These are phyloP conservation scores for Clavariopsis aquatica DNA, from an alignment of 495 filamentous ascomycete genomes.

Conservation along the genomic window DNA sequence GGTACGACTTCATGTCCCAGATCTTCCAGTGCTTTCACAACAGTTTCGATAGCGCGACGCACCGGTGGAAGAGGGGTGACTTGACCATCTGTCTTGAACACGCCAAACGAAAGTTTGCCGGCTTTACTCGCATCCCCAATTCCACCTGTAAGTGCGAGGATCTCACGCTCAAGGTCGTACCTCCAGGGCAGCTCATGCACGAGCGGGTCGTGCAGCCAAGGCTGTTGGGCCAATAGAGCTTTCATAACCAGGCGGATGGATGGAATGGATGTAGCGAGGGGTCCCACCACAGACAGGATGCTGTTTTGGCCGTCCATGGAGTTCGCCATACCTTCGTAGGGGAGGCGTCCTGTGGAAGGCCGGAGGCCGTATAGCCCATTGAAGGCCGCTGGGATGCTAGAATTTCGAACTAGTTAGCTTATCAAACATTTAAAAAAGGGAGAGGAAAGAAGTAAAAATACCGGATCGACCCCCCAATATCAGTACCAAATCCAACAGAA, in stretches of 20 bases:
- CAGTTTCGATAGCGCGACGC: slow-evolving; percentile 54
- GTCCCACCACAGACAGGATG: slow-evolving; percentile 60
- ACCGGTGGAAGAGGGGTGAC: slow-evolving; percentile 57
- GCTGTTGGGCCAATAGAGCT: slow-evolving; percentile 55
- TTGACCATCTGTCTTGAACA: slow-evolving; percentile 55
- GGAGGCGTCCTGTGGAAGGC: slow-evolving; percentile 50
- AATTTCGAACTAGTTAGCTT: no score
- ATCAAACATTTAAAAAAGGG: no score
- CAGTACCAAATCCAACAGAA: slow-evolving; percentile 47
- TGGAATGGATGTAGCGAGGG: slow-evolving; percentile 53
- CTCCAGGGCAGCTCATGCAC: slow-evolving; percentile 66
- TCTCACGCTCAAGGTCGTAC: slow-evolving; percentile 52
- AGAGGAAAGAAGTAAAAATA: no score
- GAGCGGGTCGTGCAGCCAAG: slow-evolving; percentile 67
- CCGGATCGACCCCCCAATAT: slow-evolving; percentile 52
- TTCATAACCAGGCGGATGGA: slow-evolving; percentile 59
- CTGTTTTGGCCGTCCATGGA: slow-evolving; percentile 62
- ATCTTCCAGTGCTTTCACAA: slow-evolving; percentile 52
- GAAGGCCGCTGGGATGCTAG: slow-evolving; percentile 52
- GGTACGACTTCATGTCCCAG: slow-evolving; percentile 60
- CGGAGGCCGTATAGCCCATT: slow-evolving; percentile 51
- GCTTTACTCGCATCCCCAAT: slow-evolving; percentile 23
- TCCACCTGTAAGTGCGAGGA: slow-evolving; percentile 48
- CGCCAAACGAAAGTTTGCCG: slow-evolving; percentile 54
- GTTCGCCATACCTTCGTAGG: slow-evolving; percentile 56